These are phyloP conservation scores for Perkinsus marinus DNA, from an alignment of 169 alveolate genomes.

Conservation along the genomic window DNA sequence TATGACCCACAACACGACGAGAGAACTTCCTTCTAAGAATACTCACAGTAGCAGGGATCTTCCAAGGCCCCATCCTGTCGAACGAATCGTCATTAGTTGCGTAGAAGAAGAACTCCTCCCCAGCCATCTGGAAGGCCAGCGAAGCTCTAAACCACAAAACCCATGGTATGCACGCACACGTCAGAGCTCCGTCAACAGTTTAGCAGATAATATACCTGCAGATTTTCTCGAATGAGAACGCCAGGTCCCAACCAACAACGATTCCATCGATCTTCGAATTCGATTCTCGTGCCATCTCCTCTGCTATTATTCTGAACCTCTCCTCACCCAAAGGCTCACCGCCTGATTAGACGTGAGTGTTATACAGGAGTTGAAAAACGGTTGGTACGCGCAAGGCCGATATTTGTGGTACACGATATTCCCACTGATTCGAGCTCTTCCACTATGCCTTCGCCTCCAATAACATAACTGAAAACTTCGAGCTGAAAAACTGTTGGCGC, in stretches of 20 bases:
- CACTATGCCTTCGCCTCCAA: not conserved
- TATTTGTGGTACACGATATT: not conserved
- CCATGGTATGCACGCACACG: not conserved
- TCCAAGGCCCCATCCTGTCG: not conserved
- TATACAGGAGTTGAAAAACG: too few relatives aligned
- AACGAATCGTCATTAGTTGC: not conserved
- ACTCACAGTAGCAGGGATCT: not conserved
- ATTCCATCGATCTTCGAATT: not conserved
- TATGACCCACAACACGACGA: too few relatives aligned
- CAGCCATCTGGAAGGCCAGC: not conserved
- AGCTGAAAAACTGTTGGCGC: not conserved
- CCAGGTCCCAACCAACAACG: not conserved
- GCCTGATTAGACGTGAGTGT: too few relatives aligned
- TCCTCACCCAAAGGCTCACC: not conserved
- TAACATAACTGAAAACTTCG: not conserved
- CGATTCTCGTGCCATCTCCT: not conserved
- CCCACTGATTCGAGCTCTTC: not conserved
- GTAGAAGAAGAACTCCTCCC: not conserved
- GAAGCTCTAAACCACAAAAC: not conserved
- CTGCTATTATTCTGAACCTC: not conserved
- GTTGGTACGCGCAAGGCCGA: too few relatives aligned
- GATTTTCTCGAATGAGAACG: not conserved
- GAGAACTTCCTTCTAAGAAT: too few relatives aligned
- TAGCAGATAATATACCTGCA: not conserved
- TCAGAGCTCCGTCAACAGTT: too few relatives aligned